Conservation (phyloP, 805 yeast genomes). For the Millerago galiae region DNA sequence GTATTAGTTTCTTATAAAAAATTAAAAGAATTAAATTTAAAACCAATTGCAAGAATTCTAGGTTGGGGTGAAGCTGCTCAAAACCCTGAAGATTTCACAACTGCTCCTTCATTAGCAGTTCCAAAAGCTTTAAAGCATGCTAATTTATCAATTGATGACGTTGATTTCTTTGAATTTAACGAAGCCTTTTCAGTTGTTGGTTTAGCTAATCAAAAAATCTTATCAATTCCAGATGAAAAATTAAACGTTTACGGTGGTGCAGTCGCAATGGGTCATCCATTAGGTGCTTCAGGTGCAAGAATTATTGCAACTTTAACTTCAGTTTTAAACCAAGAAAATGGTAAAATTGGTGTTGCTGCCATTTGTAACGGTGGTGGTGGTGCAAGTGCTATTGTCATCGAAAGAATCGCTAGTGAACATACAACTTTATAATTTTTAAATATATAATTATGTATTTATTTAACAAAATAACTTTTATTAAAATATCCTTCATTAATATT, state of each 20-base stretch:
- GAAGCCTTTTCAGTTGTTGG: conserved; percentile 99
- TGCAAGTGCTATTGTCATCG: conserved; percentile 88
- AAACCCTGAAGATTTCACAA: conserved; percentile 90
- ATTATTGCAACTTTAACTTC: conserved; percentile 79
- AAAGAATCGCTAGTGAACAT: conserved; percentile 40
- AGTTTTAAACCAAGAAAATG: conserved; percentile 77
- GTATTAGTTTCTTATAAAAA: conserved; percentile 80
- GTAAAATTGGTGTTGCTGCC: conserved; percentile 89
- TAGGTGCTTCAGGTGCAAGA: conserved; percentile 96
- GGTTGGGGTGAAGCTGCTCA: conserved; percentile 99
- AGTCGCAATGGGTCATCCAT: conserved; percentile 91
- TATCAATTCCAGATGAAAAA: conserved; percentile 56
- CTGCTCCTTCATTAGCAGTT: conserved; percentile 91
- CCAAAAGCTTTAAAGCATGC: conserved; percentile 96
- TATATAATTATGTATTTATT: neutral
- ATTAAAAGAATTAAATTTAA: conserved; percentile 77
- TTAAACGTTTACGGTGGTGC: conserved; percentile 94
- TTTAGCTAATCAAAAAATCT: conserved; percentile 73
- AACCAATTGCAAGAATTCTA: conserved; percentile 79
- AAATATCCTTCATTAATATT: conserved; percentile 7
- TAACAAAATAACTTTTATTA: neutral
- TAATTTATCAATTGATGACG: conserved; percentile 50
- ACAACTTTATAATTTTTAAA: conserved; percentile 12
- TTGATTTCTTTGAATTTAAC: conserved; percentile 91
- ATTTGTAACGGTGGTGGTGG: conserved; percentile 99